Evolutionary conservation across 345 rosid species (phyloP), one percentile per base, ranked within the genome.

Genomic region (Cardiospermum halicacabum): DNA sequence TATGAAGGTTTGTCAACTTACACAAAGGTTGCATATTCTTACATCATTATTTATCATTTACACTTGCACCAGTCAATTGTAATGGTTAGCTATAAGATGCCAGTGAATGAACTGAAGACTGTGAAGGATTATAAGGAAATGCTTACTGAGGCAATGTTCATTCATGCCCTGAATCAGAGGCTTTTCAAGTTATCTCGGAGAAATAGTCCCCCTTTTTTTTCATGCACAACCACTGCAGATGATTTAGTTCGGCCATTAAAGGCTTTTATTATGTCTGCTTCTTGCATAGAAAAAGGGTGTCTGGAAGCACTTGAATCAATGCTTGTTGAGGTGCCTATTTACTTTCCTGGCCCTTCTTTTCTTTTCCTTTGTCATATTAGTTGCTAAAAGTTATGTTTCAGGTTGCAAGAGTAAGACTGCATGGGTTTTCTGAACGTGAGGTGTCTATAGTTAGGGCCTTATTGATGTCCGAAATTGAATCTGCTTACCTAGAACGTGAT

Each of bases 401-500:
- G 98, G 85, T 92, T 72, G 95, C 98, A 69, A 85, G 91, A 79
- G 87, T 89, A 54, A 85, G 89, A 32, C 74, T 87, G 66, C 92
- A 85, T 79, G 98, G 98, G 65, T 92, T 92, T 80, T 89, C 96
- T 58, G 98, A 92, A 42, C 92, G 83, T 58, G 98, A 92, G 71
- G 84, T 92, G 75, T 78, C 89, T 59, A 66, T 92, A 68, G 96
- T 82, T 55, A 86, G 88, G 49, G 89, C 98, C 71, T 76, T 85
- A 61, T 71, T 85, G 69, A 83, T 92, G 90, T 89, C 96, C 0
- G 91, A 85, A 79, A 87, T 92, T 57, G 96, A 92, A 79, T 92
- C 98, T 63, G 95, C 98, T 64, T 92, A 84, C 84, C 82, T 92
- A 75, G 96, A 92, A 74, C 96, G 96, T 66, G 96, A 92, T 71